phyloP scores from a whole-genome alignment of 257 asterid species.

The Rubia yunnanensis region DNA sequence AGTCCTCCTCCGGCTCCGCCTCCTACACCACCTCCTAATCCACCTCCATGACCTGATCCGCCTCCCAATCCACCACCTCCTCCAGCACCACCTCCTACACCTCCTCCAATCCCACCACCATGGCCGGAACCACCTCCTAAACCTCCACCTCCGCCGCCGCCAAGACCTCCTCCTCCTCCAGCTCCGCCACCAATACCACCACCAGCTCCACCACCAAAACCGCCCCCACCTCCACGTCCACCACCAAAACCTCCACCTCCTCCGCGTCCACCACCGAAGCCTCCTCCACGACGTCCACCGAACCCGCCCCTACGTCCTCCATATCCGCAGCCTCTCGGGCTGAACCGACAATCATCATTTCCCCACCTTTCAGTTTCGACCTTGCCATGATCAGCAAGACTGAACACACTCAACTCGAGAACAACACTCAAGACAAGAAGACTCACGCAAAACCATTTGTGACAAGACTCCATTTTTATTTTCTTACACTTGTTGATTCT shows the following conservation, averaged over 20 bases:
- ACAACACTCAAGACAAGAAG: neutral
- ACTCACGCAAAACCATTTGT: conserved; percentile 3
- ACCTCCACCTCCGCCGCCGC: conserved; percentile 16
- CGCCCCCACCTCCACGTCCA: conserved; percentile 12
- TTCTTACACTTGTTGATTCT: neutral
- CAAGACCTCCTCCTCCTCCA: conserved; percentile 19
- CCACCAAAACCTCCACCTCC: conserved; percentile 11
- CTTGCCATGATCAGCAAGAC: conserved; percentile 5
- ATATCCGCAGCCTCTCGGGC: conserved; percentile 2
- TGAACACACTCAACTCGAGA: neutral
- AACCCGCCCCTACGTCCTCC: conserved; percentile 11
- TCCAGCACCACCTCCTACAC: conserved; percentile 24
- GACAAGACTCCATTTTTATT: neutral
- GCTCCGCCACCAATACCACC: conserved; percentile 14
- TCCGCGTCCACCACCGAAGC: conserved; percentile 14
- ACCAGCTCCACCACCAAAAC: conserved; percentile 11
- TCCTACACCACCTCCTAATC: conserved; percentile 11
- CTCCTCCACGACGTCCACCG: conserved; percentile 19
- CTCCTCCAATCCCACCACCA: conserved; percentile 12
- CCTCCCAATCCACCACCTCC: conserved; percentile 25
- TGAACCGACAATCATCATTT: conserved; percentile 10
- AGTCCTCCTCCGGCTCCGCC: conserved; percentile 18
- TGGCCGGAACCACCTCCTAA: conserved; percentile 9
- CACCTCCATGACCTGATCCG: conserved; percentile 5
- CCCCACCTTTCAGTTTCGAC: conserved; percentile 6